A percentile compares a stretch with the other conserved stretches of the same genome.
Conservation (phyloP, 139 green algal species). For the Chlamydomonas applanata region DNA sequence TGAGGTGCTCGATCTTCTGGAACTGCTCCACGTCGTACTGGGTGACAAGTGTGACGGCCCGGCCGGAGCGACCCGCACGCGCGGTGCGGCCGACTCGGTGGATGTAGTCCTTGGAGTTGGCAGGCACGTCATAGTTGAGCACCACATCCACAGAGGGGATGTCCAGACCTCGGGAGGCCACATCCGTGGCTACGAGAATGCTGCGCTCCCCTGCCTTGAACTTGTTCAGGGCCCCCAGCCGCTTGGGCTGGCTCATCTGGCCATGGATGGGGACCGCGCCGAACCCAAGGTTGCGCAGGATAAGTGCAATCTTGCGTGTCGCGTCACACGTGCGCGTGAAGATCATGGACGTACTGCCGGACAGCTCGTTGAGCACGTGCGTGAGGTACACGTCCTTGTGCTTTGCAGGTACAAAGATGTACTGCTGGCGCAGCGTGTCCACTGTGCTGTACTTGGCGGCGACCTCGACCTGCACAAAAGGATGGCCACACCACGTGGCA, state of each 20-base stretch:
- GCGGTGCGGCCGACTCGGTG: constrained; percentile 95
- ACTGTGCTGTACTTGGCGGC: constrained; percentile 93
- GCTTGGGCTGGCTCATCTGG: constrained; percentile 97
- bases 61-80: constrained; percentile 84
- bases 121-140: constrained; percentile 96
- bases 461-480: constrained; percentile 92
- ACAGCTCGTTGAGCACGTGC: constrained; percentile 87
- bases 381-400: constrained; percentile 97
- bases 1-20: constrained; percentile 96
- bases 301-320: constrained; percentile 85
- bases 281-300: constrained; percentile 96
- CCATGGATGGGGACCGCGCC: constrained; percentile 96
- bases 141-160: constrained; percentile 95
- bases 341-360: constrained; percentile 76
- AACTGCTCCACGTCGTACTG: constrained; percentile 99
- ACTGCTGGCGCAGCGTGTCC: constrained; percentile 96
- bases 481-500: neutral
- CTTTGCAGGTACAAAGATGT: constrained; percentile 97
- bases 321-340: constrained; percentile 96
- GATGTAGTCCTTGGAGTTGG: constrained; percentile 94
- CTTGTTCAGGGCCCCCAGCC: constrained; percentile 94
- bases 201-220: constrained; percentile 87
- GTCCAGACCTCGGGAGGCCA: constrained; percentile 90
- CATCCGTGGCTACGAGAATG: constrained; percentile 81
- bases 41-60: constrained; percentile 92